Evolutionary conservation across 176 grass and related monocot species (phyloP).

Genomic region (Aegilops sharonensis): DNA sequence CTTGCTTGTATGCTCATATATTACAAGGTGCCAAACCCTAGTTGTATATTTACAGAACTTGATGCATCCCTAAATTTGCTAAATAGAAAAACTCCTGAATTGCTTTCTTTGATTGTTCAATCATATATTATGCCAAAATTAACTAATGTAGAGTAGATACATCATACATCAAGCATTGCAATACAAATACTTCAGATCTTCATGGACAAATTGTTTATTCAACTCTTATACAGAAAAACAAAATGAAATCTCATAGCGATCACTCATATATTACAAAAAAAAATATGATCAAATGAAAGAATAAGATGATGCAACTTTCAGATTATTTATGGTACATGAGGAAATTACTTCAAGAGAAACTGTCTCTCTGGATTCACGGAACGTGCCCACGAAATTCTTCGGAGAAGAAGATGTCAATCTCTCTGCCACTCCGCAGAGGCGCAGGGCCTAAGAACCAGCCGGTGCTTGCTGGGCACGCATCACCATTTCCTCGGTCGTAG

Average conservation of each 20-base stretch:
- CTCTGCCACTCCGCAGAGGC: not conserved
- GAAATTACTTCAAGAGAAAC: not conserved
- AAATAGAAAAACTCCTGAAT: too few relatives aligned
- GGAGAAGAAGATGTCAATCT: not conserved
- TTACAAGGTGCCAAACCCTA: too few relatives aligned
- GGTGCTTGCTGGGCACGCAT: constrained; percentile 51
- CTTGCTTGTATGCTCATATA: too few relatives aligned
- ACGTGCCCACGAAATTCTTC: not conserved
- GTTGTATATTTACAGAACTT: too few relatives aligned
- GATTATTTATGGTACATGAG: not conserved
- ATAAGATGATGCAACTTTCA: not conserved
- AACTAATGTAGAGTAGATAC: too few relatives aligned
- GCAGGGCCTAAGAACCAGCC: constrained; percentile 15
- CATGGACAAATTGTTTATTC: not conserved
- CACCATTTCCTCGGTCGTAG: constrained; percentile 89
- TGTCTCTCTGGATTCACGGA: not conserved
- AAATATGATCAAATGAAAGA: not conserved
- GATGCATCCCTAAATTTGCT: too few relatives aligned
- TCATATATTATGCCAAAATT: not conserved
- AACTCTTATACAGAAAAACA: not conserved
- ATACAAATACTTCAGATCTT: not conserved
- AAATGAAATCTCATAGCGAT: too few relatives aligned
- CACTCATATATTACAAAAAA: constrained; percentile 1
- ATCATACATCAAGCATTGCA: too few relatives aligned
- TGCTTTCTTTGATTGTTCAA: not conserved